Conservation (phyloP, 2,329 filamentous ascomycete genomes). For the Aspergillus sp. region DNA sequence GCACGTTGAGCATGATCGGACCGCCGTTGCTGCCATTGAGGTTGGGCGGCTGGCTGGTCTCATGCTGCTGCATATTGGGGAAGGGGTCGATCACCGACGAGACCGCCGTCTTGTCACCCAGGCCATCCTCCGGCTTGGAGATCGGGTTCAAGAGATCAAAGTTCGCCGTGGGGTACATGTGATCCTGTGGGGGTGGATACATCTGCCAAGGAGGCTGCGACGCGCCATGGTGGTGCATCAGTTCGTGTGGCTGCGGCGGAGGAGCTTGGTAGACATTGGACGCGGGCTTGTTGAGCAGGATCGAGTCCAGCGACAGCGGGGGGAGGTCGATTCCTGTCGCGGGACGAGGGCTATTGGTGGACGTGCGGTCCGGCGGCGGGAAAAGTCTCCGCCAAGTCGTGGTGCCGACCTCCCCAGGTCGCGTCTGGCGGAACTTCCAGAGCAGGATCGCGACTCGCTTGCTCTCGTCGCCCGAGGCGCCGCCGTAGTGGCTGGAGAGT, state of each 20-base stretch:
- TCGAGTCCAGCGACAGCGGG: slow-evolving; percentile 35
- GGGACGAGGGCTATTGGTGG: slow-evolving; percentile 37
- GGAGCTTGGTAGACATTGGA: slow-evolving; percentile 30
- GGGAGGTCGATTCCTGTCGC: slow-evolving; percentile 32
- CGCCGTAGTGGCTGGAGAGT: slow-evolving; percentile 25
- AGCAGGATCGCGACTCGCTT: slow-evolving; percentile 43
- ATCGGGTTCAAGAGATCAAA: slow-evolving; percentile 36
- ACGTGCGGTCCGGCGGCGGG: slow-evolving; percentile 33
- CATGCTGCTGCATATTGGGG: slow-evolving; percentile 27
- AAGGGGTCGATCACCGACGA: slow-evolving; percentile 36
- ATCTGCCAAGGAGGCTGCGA: slow-evolving; percentile 35
- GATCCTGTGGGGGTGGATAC: slow-evolving; percentile 34
- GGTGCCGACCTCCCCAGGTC: slow-evolving; percentile 36
- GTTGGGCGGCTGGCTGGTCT: slow-evolving; percentile 29
- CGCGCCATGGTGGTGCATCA: slow-evolving; percentile 28
- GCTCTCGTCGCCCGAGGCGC: slow-evolving; percentile 25
- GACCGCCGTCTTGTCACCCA: slow-evolving; percentile 33
- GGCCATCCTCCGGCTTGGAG: slow-evolving; percentile 31
- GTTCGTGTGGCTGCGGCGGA: slow-evolving; percentile 24
- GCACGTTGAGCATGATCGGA: slow-evolving; percentile 33
- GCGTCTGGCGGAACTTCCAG: slow-evolving; percentile 48
- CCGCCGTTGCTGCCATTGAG: slow-evolving; percentile 27
- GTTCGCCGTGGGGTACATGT: slow-evolving; percentile 29
- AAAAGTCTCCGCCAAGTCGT: slow-evolving; percentile 46
- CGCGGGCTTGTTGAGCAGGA: slow-evolving; percentile 31